These are phyloP conservation scores for Striga hermonthica DNA, from an alignment of 305 asterid genomes.

Conservation along the genomic window DNA sequence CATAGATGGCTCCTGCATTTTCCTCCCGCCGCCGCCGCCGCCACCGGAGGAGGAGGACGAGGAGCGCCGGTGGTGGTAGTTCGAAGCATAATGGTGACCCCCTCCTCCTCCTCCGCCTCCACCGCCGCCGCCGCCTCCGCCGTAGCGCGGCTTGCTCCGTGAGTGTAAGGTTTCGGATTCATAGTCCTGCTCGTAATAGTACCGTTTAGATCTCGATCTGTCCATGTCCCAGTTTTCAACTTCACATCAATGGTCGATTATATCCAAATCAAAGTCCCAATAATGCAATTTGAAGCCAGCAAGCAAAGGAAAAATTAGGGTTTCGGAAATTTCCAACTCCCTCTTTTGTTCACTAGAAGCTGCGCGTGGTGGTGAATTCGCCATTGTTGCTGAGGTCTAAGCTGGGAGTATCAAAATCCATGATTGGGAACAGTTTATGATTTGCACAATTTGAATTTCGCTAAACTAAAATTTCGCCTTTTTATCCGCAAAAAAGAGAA, in stretches of 20 bases:
- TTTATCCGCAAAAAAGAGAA: slow-evolving; percentile 18
- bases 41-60: no score
- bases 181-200: slow-evolving; percentile 83
- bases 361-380: slow-evolving; percentile 14
- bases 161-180: slow-evolving; percentile 61
- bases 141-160: slow-evolving; percentile 59
- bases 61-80: slow-evolving; percentile 49
- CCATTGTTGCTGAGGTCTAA: slow-evolving; percentile 25
- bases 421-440: slow-evolving; percentile 25
- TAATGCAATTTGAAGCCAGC: background rate
- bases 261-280: slow-evolving; percentile 25
- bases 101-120: slow-evolving; percentile 36
- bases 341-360: slow-evolving; percentile 1
- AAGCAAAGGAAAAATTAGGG: slow-evolving; percentile 34
- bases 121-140: no score
- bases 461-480: slow-evolving; percentile 33
- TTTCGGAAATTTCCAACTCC: slow-evolving; percentile 22
- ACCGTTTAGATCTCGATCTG: slow-evolving; percentile 89
- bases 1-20: slow-evolving; percentile 52
- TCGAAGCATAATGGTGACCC: slow-evolving; percentile 41
- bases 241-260: background rate
- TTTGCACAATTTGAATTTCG: slow-evolving; percentile 24
- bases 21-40: slow-evolving; percentile 38
- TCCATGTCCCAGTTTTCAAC: slow-evolving; percentile 41
- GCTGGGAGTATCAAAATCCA: slow-evolving; percentile 28